These are phyloP conservation scores for Myriosclerotinia duriaeana DNA, from an alignment of 2,329 filamentous ascomycete genomes.

Conservation along the genomic window DNA sequence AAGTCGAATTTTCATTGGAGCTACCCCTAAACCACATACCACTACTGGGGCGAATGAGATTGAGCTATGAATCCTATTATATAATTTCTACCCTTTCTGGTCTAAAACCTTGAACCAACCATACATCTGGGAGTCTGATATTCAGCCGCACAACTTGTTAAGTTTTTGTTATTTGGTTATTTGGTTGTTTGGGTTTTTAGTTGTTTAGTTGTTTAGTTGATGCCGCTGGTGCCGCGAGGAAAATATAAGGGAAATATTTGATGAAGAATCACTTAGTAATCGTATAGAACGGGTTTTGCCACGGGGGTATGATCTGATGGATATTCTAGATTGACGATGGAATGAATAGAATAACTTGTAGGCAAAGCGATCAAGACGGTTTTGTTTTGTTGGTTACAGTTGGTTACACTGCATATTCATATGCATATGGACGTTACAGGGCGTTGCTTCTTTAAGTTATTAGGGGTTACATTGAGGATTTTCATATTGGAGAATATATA, in stretches of 20 bases:
- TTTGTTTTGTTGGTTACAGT: neutral
- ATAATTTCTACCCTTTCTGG: too few species aligned
- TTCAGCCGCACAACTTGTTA: neutral
- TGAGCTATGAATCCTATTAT: too few species aligned
- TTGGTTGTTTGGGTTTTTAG: too few species aligned
- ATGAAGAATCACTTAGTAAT: neutral
- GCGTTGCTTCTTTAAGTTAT: too few species aligned
- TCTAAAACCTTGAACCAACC: too few species aligned
- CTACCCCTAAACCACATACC: too few species aligned
- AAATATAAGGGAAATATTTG: neutral
- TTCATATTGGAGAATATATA: neutral
- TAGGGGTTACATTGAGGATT: neutral
- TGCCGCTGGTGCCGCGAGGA: conserved; percentile 16
- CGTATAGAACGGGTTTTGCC: too few species aligned
- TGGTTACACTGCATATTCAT: neutral
- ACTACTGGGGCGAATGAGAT: too few species aligned
- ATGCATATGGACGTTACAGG: neutral
- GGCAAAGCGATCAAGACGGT: neutral
- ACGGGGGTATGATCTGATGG: neutral
- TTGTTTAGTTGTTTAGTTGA: neutral
- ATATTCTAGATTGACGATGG: neutral
- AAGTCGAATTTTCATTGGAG: too few species aligned
- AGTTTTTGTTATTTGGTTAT: neutral
- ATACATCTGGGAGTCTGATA: too few species aligned
- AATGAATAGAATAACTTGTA: neutral